Base-by-base conservation (phyloP, 371 early-diverging fungal genomes). In the Smittium mucronatum region DNA sequence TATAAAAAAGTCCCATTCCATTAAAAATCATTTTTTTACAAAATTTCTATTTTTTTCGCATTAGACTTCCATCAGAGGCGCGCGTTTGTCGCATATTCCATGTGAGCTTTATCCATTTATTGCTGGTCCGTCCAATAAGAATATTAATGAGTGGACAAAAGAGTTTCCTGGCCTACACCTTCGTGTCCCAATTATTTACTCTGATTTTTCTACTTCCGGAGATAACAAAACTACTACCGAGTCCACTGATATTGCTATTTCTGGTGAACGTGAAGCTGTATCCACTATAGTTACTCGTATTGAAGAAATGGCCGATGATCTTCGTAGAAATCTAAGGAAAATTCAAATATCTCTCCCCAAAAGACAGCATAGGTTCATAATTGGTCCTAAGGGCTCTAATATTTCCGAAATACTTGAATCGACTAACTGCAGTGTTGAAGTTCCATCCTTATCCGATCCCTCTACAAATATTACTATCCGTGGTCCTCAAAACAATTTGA, bases 341-440 rank as follows among this genome's bases (percentile, higher is more conserved):
- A 75, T 89, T 63, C 78, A 83, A 1, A 80, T 93, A 64, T 79
- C 80, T 57, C 82, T 94, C 58, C 89, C 92, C 64, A 93, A 93
- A 83, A 86, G 88, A 67, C 92, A 93, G 78, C 97, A 95, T 80
- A 88, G 89, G 66, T 92, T 92, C 75, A 81, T 97, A 33, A 81
- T 92, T 32, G 97, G 97, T 33, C 83, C 86, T 70, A 87, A 89
- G 73, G 94, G 92, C 47, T 78, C 84, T 34, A 83, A 80, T 31
- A 81, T 96, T 66, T 81, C 83, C 68, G 92, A 93, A 68, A 89
- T 96, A 67, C 78, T 91, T 61, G 86, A 84, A 36, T 81, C 83
- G 2, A 90, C 93, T 36, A 93, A 85, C 15, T 96, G 97, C 82
- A 83, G 84, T 47, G 87, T 96, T 35, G 87, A 86, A 64, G 78